Evolutionary conservation across 305 asterid species (phyloP).

Genomic region (Solanum hybrid): DNA sequence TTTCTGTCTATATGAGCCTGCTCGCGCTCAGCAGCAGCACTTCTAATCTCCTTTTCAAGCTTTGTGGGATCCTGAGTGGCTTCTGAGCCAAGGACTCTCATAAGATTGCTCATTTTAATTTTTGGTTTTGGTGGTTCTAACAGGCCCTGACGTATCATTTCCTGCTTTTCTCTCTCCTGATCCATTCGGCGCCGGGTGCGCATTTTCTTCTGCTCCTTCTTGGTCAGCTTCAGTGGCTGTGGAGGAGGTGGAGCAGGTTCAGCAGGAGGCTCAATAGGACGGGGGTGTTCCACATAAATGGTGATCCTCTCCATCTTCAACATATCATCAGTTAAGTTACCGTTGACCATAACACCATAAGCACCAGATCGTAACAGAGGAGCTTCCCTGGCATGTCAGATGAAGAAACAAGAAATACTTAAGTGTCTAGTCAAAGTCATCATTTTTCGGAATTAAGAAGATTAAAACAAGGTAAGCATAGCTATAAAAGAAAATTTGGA

Average conservation of each 20-base stretch:
- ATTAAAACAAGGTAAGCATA: not conserved
- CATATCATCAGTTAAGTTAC: slow-evolving; percentile 28
- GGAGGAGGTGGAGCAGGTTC: slow-evolving; percentile 95
- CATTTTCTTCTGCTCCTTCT: slow-evolving; percentile 91
- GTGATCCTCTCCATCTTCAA: slow-evolving; percentile 69
- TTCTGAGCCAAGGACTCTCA: slow-evolving; percentile 93
- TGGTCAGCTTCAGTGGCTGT: slow-evolving; percentile 85
- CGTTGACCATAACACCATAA: slow-evolving; percentile 45
- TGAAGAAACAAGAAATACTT: not conserved
- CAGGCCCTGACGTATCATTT: slow-evolving; percentile 86
- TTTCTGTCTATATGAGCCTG: slow-evolving; percentile 91
- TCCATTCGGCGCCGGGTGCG: slow-evolving; percentile 75
- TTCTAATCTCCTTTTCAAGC: slow-evolving; percentile 86
- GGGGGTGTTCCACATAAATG: slow-evolving; percentile 79
- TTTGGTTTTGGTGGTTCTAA: slow-evolving; percentile 84
- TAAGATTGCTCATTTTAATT: slow-evolving; percentile 95
- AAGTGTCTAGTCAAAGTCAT: not conserved
- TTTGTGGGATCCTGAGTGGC: slow-evolving; percentile 96
- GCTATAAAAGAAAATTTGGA: not conserved
- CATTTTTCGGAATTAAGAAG: not conserved
- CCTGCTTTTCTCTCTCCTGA: slow-evolving; percentile 87
- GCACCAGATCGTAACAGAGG: slow-evolving; percentile 51
- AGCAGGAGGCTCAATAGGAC: slow-evolving; percentile 88
- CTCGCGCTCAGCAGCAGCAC: slow-evolving; percentile 98
- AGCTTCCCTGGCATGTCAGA: slow-evolving; percentile 50